A percentile compares a stretch with the other conserved stretches of the same genome.
Conservation (phyloP, 106 monocot species). For the Platanthera guangdongensis region DNA sequence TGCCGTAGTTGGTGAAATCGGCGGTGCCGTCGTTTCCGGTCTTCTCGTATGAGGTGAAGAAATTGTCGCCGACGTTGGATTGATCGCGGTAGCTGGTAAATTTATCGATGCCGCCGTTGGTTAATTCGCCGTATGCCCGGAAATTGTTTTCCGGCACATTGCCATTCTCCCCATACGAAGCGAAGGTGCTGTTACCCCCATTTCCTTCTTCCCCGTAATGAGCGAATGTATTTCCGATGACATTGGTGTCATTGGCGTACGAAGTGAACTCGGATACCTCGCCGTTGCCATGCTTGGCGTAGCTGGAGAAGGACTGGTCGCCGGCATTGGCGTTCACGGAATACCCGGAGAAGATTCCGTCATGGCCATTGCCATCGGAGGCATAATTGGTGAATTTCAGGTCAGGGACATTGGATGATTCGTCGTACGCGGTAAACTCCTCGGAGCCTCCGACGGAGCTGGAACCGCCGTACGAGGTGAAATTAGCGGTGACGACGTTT, state of each 20-base stretch:
- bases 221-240: slow-evolving; percentile 47
- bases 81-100: slow-evolving; percentile 64
- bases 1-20: slow-evolving; percentile 69
- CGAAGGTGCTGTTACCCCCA: slow-evolving; percentile 30
- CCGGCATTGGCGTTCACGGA: slow-evolving; percentile 61
- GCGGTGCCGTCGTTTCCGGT: slow-evolving; percentile 24
- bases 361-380: slow-evolving; percentile 29
- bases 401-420: slow-evolving; percentile 53
- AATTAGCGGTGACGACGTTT: slow-evolving; percentile 77
- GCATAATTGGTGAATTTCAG: slow-evolving; percentile 72
- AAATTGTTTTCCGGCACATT: slow-evolving; percentile 75
- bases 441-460: slow-evolving; percentile 43
- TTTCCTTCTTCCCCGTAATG: slow-evolving; percentile 51
- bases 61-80: slow-evolving; percentile 83
- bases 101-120: slow-evolving; percentile 18
- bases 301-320: slow-evolving; percentile 56
- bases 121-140: slow-evolving; percentile 55
- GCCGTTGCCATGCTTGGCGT: slow-evolving; percentile 48
- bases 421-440: slow-evolving; percentile 47
- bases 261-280: slow-evolving; percentile 24
- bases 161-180: slow-evolving; percentile 49
- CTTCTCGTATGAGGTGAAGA: slow-evolving; percentile 74
- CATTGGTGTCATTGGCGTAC: slow-evolving; percentile 63
- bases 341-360: slow-evolving; percentile 37
- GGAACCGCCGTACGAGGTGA: slow-evolving; percentile 74